Conservation (phyloP, 2,329 filamentous ascomycete species). For the Didymella pomorum region DNA sequence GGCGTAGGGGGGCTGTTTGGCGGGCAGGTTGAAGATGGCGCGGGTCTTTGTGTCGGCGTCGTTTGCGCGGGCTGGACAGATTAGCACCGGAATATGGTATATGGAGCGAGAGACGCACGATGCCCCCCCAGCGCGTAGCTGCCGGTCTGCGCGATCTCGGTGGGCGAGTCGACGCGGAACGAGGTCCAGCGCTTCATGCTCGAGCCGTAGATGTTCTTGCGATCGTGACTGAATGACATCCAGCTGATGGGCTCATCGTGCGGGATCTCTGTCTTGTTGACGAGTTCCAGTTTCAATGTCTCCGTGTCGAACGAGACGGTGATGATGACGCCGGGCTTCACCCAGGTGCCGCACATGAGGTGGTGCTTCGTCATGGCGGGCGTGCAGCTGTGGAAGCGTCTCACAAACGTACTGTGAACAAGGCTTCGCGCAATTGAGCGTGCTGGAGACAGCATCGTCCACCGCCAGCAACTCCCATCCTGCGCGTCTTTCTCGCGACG, state of each 20-base stretch:
- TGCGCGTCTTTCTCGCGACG: slow-evolving; percentile 23
- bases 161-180: slow-evolving; percentile 77
- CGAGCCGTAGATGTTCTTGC: slow-evolving; percentile 86
- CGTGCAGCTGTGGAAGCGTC: slow-evolving; percentile 11
- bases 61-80: slow-evolving; percentile 67
- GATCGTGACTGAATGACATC: slow-evolving; percentile 88
- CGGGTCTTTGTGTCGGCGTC: slow-evolving; percentile 79
- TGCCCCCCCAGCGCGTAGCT: slow-evolving; percentile 78
- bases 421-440: slow-evolving; percentile 10
- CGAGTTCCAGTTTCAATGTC: slow-evolving; percentile 73
- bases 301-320: slow-evolving; percentile 89
- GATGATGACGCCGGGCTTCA: slow-evolving; percentile 86
- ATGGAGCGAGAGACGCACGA: slow-evolving; percentile 62
- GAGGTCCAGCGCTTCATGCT: slow-evolving; percentile 95
- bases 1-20: slow-evolving; percentile 76
- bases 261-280: slow-evolving; percentile 83
- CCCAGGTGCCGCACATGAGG: slow-evolving; percentile 93
- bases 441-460: slow-evolving; percentile 18
- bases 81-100: neutral
- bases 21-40: slow-evolving; percentile 87
- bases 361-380: slow-evolving; percentile 76
- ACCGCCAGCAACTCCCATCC: slow-evolving; percentile 2
- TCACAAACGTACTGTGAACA: neutral
- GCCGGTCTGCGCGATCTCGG: slow-evolving; percentile 76
- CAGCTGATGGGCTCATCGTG: slow-evolving; percentile 88